Percentiles rank a stretch among this genome's conserved stretches.
phyloP scores from a whole-genome alignment of 345 rosid species.

The Brassica carinata region DNA sequence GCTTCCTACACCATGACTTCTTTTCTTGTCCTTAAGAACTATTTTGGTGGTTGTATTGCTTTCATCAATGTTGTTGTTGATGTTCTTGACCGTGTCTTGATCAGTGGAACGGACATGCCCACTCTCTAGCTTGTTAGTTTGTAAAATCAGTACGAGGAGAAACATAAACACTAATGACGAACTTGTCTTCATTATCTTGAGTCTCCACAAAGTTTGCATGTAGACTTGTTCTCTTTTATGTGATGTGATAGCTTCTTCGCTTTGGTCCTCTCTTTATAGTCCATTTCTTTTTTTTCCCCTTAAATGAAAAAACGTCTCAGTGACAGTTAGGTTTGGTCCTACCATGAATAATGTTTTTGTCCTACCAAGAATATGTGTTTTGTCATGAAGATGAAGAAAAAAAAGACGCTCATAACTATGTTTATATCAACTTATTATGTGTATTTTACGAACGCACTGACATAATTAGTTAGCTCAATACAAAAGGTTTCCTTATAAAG shows the following conservation, averaged over 20 bases:
- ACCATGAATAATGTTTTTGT: neutral
- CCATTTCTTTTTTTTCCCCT: neutral
- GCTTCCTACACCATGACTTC: conserved; percentile 38
- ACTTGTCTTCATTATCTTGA: conserved; percentile 27
- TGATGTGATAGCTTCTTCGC: conserved; percentile 30
- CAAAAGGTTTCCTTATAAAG: conserved; percentile 6
- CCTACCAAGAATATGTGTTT: neutral
- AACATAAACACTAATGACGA: conserved; percentile 24
- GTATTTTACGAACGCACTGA: conserved; percentile 3
- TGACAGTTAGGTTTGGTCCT: conserved; percentile 35
- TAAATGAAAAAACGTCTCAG: neutral
- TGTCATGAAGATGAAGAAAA: neutral
- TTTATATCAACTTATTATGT: conserved; percentile 12
- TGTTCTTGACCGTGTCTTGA: conserved; percentile 25
- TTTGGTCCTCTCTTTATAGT: conserved; percentile 32
- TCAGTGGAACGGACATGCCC: conserved; percentile 23
- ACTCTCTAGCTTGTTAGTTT: conserved; percentile 28
- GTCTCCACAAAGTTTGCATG: conserved; percentile 12
- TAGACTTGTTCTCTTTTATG: conserved; percentile 7
- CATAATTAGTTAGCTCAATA: conserved; percentile 13
- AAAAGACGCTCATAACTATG: conserved; percentile 5
- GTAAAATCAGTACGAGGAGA: conserved; percentile 25
- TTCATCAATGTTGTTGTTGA: neutral
- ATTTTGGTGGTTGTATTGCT: conserved; percentile 28
- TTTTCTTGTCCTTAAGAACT: conserved; percentile 31